A percentile compares a stretch with the other conserved stretches of the same genome.
Evolutionary conservation across 192 early-diverging fungal genomes (phyloP).

Genomic region (Coemansia sp.): DNA sequence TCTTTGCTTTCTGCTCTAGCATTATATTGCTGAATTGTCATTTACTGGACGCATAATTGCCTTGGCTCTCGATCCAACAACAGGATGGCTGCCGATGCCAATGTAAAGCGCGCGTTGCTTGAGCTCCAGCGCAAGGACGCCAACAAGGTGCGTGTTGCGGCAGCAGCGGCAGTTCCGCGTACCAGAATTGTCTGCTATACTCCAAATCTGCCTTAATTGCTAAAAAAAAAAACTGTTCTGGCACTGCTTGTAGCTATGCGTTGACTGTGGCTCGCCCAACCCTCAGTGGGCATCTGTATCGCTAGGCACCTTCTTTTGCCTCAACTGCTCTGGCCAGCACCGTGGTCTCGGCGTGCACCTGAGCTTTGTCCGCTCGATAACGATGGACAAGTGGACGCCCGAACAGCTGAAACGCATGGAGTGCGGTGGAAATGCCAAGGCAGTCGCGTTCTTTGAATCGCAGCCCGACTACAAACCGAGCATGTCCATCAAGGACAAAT

Average conservation of each 20-base stretch:
- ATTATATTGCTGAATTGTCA: too few species aligned
- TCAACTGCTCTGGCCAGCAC: slow-evolving; percentile 93
- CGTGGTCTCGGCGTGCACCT: slow-evolving; percentile 79
- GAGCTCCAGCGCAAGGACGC: slow-evolving; percentile 45
- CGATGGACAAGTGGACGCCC: slow-evolving; percentile 97
- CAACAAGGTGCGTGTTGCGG: slow-evolving; percentile 32
- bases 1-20: too few species aligned
- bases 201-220: too few species aligned
- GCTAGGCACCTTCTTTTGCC: slow-evolving; percentile 94
- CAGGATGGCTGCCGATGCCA: slow-evolving; percentile 34
- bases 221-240: background rate
- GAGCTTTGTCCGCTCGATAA: slow-evolving; percentile 97
- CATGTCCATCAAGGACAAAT: slow-evolving; percentile 86
- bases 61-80: background rate
- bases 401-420: slow-evolving; percentile 97
- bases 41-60: background rate
- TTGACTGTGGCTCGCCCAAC: slow-evolving; percentile 88
- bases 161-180: background rate
- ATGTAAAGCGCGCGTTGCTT: slow-evolving; percentile 35
- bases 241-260: slow-evolving; percentile 62
- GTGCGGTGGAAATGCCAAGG: slow-evolving; percentile 88
- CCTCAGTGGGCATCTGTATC: slow-evolving; percentile 93
- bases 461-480: slow-evolving; percentile 75
- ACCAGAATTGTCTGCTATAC: background rate
- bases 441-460: slow-evolving; percentile 81